Conservation (phyloP, 352 stramenopile genomes). For the Globisporangium apiculatum region DNA sequence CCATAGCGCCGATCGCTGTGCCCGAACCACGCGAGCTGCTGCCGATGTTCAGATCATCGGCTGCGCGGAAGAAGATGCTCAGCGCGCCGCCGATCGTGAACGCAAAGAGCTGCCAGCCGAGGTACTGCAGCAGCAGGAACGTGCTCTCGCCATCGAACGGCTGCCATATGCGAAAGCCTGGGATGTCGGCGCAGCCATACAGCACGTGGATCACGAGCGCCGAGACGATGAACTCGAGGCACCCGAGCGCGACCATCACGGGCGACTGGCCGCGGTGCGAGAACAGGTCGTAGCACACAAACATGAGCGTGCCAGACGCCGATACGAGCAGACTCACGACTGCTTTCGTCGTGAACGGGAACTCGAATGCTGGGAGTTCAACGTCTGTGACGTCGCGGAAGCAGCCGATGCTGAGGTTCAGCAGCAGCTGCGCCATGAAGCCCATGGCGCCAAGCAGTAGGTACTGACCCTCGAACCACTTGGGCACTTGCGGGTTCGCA, state of each 20-base stretch:
- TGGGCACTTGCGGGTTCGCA: conserved; percentile 27
- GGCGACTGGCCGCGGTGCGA: conserved; percentile 22
- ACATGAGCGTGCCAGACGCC: conserved; percentile 32
- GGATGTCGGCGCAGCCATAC: conserved; percentile 39
- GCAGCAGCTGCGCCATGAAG: conserved; percentile 46
- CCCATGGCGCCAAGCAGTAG: conserved; percentile 38
- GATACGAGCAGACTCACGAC: conserved; percentile 44
- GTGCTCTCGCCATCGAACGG: conserved; percentile 44
- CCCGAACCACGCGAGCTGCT: conserved; percentile 18
- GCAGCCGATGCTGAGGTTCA: conserved; percentile 49
- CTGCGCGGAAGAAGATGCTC: conserved; percentile 19
- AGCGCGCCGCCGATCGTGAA: conserved; percentile 29
- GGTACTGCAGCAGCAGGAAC: conserved; percentile 53
- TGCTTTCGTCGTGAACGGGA: conserved; percentile 39
- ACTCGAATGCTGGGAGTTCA: conserved; percentile 9
- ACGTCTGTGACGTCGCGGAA: conserved; percentile 21
- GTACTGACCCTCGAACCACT: conserved; percentile 49
- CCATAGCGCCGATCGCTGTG: conserved; percentile 29
- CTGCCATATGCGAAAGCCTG: conserved; percentile 42
- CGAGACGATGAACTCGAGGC: conserved; percentile 33
- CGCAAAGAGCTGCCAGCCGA: conserved; percentile 53
- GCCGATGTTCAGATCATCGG: conserved; percentile 12
- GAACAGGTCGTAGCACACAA: conserved; percentile 33
- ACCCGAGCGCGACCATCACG: conserved; percentile 25
- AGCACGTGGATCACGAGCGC: conserved; percentile 43